Evolutionary conservation across 1,284 basidiomycete species (phyloP), one percentile per base, ranked within the genome.

Genomic region (Trichosporon sp.): DNA sequence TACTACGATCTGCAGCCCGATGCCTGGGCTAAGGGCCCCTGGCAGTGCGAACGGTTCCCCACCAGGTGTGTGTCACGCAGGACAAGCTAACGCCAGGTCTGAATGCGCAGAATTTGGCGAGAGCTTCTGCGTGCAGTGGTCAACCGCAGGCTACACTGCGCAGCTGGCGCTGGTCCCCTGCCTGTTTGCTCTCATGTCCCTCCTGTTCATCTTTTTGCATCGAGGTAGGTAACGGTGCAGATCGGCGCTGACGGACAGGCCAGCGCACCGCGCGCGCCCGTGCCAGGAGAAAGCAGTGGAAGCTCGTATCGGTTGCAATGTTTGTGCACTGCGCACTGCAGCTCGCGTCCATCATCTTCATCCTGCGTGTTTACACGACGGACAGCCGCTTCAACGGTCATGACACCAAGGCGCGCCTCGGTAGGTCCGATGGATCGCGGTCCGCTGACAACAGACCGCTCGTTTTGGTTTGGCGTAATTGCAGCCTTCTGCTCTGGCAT

Each of bases 151-250:
- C 1, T 83, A 83, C 70, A 69, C 78, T 0, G 81, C 81, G 7
- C 81, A 83, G 69, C 74, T 81, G 1, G 80, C 81, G 1, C 75
- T 83, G 0, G 81, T 82, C 1, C 82, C 82, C 3, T 81, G 82
- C 65, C 68, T 82, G 23, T 77, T 77, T n/a, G 75, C 75, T 18
- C 73, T 83, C 47, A 75, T 83, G 62, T 77, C 77, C 0, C 69
- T 83, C 4, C 70, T 83, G 2, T 81, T 83, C 72, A 83, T 83
- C 74, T 82, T 82, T 70, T 72, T 82, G 8, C 78, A 82, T 67
- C 73, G 80, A 56, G 81, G 79, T 77, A 63, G 65, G 76, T 70
- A 7, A 6, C 13, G 18, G 7, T 21, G 35, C 21, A 18, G 60
- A 62, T 38, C 7, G 21, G 9, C 18, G 12, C 62, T 60, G 35